These are phyloP conservation scores for Spirogloea muscicola DNA, from an alignment of 139 green algal species.

Conservation along the genomic window DNA sequence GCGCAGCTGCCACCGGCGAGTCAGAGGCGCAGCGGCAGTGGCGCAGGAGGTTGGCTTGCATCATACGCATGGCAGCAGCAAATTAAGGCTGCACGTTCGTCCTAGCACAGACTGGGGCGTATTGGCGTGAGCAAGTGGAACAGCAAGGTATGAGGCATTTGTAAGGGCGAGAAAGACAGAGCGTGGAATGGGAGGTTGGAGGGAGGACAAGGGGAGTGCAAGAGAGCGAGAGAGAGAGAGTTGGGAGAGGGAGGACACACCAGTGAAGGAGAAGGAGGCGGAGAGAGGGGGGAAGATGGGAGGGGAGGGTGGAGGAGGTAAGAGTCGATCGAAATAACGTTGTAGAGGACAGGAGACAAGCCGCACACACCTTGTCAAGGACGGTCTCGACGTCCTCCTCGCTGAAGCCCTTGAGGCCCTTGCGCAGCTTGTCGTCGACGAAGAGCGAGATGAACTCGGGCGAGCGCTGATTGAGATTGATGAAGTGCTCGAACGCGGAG, in stretches of 20 bases:
- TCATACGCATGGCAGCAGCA: no score
- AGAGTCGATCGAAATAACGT: background rate
- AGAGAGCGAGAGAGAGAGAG: conserved; percentile 26
- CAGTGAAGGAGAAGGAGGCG: background rate
- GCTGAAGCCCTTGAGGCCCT: conserved; percentile 61
- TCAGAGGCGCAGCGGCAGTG: no score
- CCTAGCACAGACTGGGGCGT: no score
- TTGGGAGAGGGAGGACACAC: background rate
- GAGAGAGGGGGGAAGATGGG: no score
- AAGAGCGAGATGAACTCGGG: conserved; percentile 95
- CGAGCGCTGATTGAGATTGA: conserved; percentile 84
- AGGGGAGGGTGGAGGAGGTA: background rate
- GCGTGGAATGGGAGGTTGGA: background rate
- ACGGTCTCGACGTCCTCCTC: conserved; percentile 83
- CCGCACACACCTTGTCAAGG: conserved; percentile 92
- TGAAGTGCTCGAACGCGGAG: conserved; percentile 85
- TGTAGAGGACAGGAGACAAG: no score
- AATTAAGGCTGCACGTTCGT: no score
- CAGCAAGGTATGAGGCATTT: no score
- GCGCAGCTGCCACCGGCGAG: no score
- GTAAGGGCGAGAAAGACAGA: no score
- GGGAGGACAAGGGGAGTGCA: conserved; percentile 5
- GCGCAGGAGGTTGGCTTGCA: no score
- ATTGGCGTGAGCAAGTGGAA: no score
- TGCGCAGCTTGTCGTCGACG: conserved; percentile 91